These are phyloP conservation scores for Neobulgaria alba DNA, from an alignment of 2,329 filamentous ascomycete genomes.

Conservation along the genomic window DNA sequence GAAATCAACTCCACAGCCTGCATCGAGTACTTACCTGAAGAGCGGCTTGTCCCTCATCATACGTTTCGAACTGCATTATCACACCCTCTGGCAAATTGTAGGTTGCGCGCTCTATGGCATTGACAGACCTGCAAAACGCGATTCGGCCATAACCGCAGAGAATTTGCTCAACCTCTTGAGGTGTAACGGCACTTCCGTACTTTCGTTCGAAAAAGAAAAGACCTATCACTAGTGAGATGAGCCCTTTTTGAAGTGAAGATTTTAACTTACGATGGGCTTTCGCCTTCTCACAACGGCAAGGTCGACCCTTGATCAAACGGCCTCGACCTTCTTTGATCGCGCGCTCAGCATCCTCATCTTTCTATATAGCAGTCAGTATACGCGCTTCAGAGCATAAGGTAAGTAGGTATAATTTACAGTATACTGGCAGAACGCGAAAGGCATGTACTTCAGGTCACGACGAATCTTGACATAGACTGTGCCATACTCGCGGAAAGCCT, in stretches of 20 bases:
- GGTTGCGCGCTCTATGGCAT: slow-evolving; percentile 19
- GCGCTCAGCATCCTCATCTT: slow-evolving; percentile 37
- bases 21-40: slow-evolving; percentile 34
- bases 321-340: slow-evolving; percentile 42
- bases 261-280: slow-evolving; percentile 45
- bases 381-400: background rate
- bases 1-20: too few species aligned
- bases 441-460: slow-evolving; percentile 50
- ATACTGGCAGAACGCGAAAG: slow-evolving; percentile 56
- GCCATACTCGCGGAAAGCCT: slow-evolving; percentile 45
- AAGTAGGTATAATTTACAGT: slow-evolving; percentile 39
- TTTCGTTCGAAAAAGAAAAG: slow-evolving; percentile 40
- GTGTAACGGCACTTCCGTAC: slow-evolving; percentile 31
- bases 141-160: slow-evolving; percentile 39
- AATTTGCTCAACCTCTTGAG: slow-evolving; percentile 37
- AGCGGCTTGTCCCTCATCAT: slow-evolving; percentile 42
- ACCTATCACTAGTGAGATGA: slow-evolving; percentile 30
- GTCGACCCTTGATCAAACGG: slow-evolving; percentile 43
- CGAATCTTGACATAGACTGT: slow-evolving; percentile 55
- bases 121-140: slow-evolving; percentile 18
- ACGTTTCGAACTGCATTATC: slow-evolving; percentile 42
- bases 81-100: slow-evolving; percentile 30
- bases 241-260: background rate
- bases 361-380: slow-evolving; percentile 32
- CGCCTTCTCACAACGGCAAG: slow-evolving; percentile 51